Evolutionary conservation across 371 early-diverging fungal species (phyloP).

Genomic region (Capillidium heterosporum): DNA sequence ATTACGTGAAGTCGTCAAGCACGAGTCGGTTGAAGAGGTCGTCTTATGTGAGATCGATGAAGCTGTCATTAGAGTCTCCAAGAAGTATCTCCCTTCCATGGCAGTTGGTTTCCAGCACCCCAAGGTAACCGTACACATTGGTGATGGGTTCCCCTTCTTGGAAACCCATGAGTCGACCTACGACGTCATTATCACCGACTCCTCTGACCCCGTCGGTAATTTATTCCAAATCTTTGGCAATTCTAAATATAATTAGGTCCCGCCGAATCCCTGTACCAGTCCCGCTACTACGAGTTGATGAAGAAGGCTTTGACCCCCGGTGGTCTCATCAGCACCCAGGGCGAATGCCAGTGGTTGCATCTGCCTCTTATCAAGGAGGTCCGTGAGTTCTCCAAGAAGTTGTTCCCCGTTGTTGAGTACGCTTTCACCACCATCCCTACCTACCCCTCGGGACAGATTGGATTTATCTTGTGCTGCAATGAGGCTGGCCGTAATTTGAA

Average conservation of each 20-base stretch:
- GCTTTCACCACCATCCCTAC: slow-evolving; percentile 89
- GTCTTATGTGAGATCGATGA: slow-evolving; percentile 93
- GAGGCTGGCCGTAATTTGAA: slow-evolving; percentile 42
- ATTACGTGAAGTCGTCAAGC: slow-evolving; percentile 91
- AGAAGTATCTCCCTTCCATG: slow-evolving; percentile 84
- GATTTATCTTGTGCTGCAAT: slow-evolving; percentile 81
- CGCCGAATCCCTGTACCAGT: slow-evolving; percentile 83
- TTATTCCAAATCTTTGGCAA: not conserved
- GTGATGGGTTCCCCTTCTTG: slow-evolving; percentile 87
- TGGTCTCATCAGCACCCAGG: slow-evolving; percentile 89
- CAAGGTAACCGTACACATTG: slow-evolving; percentile 82
- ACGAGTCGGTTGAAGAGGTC: slow-evolving; percentile 75
- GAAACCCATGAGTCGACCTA: slow-evolving; percentile 66
- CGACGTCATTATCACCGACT: slow-evolving; percentile 96
- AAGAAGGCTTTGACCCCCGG: slow-evolving; percentile 73
- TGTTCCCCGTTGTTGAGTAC: slow-evolving; percentile 81
- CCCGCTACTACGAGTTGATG: slow-evolving; percentile 79
- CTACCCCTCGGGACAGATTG: slow-evolving; percentile 94
- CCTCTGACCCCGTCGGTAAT: slow-evolving; percentile 88
- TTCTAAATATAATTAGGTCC: slow-evolving; percentile 36
- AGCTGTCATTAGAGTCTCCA: slow-evolving; percentile 73
- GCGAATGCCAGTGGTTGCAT: slow-evolving; percentile 96
- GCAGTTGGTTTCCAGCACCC: slow-evolving; percentile 85
- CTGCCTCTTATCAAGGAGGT: slow-evolving; percentile 74
- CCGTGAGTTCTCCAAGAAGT: slow-evolving; percentile 44